Base-by-base conservation (phyloP, 768 basidiomycete genomes). In the Phlebiopsis flavidoalba region DNA sequence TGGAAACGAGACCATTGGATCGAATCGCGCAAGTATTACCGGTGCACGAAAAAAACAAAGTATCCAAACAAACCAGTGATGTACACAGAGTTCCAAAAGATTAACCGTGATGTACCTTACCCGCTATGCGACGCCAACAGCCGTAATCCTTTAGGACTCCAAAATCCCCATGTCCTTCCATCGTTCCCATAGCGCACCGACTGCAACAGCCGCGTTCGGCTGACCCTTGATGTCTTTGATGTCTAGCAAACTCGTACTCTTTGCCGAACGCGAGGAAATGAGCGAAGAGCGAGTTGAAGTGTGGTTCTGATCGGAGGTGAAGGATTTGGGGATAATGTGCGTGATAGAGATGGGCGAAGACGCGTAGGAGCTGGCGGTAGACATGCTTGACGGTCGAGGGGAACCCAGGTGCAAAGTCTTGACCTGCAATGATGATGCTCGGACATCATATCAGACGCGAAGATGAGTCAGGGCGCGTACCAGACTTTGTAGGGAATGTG, bases 301-400 rank as follows among this genome's bases (percentile, higher is more conserved):
- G 95, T 0, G 92, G 92, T 70, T 98, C 96, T 10, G 90, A 87
- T 45, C 93, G 91, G 24, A 98, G 83, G 70, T 98, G 94, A 22
- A 98, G 83, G 69, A 98, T 89, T 66, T 91, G 87, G 2, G 81
- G 79, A 71, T 95, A 98, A 70, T 98, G 96, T 8, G 93, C 91
- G 71, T 98, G 89, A 72, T 98, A 98, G 67, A 98, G 85, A 78
- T 98, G 96, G 10, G 96, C 95, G 70, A 98, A 98, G 65, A 98
- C 91, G 52, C 96, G 91, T 59, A 98, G 84, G 37, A 98, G 91
- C 69, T 98, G 95, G 35, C 95, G 92, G 75, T 98, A 98, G 68
- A 98, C 88, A 72, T 95, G 93, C 63, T 93, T 93, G 66, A 89
- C 79, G 12, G 94, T 95, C 10, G 89, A 84, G 1, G 96, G 93